Conservation (phyloP, 768 basidiomycete species). For the Mycena leptocephala region DNA sequence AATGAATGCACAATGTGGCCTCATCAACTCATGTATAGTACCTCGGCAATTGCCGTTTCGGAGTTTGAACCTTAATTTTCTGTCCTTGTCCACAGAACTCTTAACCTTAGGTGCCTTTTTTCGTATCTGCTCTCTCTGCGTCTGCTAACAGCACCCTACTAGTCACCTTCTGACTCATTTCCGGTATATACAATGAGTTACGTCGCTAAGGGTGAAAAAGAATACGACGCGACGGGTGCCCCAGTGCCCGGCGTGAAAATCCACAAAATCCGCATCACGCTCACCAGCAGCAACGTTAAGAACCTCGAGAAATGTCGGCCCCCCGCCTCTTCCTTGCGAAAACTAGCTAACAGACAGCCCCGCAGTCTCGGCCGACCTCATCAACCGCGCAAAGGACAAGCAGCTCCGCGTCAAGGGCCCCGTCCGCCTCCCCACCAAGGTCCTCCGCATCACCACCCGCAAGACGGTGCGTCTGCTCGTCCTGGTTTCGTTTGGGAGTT, state of each 20-base stretch:
- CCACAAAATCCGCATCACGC: constrained; percentile 99
- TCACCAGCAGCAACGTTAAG: constrained; percentile 98
- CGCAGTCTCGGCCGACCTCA: constrained; percentile 94
- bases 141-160: constrained; percentile 14
- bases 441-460: constrained; percentile 98
- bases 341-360: not conserved
- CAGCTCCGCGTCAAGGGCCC: constrained; percentile 99
- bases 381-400: constrained; percentile 99
- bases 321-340: not conserved
- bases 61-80: not conserved
- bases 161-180: constrained; percentile 91
- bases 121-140: not conserved
- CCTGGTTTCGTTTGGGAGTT: not conserved
- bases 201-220: constrained; percentile 99
- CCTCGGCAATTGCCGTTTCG: not conserved
- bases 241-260: constrained; percentile 90
- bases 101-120: constrained; percentile 34
- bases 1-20: not conserved
- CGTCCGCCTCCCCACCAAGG: constrained; percentile 98
- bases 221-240: constrained; percentile 95
- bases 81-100: constrained; percentile 21
- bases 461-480: constrained; percentile 83
- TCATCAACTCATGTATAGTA: no score
- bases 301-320: constrained; percentile 97
- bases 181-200: constrained; percentile 84